Percentiles rank a stretch among this genome's conserved stretches.
Conservation (phyloP, 2,329 filamentous ascomycete species). For the Dothiorella sarmentorum region DNA sequence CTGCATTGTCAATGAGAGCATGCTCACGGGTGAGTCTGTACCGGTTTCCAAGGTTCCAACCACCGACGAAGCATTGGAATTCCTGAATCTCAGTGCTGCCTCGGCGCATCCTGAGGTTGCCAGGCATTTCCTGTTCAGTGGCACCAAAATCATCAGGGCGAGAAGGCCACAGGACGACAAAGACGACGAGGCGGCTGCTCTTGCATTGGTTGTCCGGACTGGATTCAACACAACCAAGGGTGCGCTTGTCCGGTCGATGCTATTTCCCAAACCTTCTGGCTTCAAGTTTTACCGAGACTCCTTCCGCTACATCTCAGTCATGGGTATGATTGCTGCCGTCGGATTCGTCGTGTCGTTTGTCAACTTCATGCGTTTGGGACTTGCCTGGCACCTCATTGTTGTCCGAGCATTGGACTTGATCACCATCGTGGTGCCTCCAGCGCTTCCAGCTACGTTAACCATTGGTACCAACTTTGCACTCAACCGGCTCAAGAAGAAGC, state of each 20-base stretch:
- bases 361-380: conserved; percentile 82
- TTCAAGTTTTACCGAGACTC: conserved; percentile 99
- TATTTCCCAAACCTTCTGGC: conserved; percentile 95
- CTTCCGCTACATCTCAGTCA: conserved; percentile 95
- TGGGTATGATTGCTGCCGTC: conserved; percentile 79
- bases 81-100: conserved; percentile 74
- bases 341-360: conserved; percentile 89
- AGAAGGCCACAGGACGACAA: conserved; percentile 81
- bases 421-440: conserved; percentile 94
- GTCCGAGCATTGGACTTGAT: conserved; percentile 91
- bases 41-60: conserved; percentile 90
- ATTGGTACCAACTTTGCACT: conserved; percentile 97
- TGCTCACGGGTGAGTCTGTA: conserved; percentile 96
- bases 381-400: conserved; percentile 87
- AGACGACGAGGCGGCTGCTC: conserved; percentile 81
- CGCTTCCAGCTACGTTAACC: conserved; percentile 87
- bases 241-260: conserved; percentile 91
- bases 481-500: conserved; percentile 76
- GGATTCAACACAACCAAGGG: conserved; percentile 98
- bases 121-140: conserved; percentile 87
- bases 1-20: conserved; percentile 98
- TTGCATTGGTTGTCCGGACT: conserved; percentile 89
- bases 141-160: conserved; percentile 91
- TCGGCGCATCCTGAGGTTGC: conserved; percentile 80
- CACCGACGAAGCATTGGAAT: conserved; percentile 71